Conservation (phyloP, 768 basidiomycete species). For the Rossbeevera mucosa region DNA sequence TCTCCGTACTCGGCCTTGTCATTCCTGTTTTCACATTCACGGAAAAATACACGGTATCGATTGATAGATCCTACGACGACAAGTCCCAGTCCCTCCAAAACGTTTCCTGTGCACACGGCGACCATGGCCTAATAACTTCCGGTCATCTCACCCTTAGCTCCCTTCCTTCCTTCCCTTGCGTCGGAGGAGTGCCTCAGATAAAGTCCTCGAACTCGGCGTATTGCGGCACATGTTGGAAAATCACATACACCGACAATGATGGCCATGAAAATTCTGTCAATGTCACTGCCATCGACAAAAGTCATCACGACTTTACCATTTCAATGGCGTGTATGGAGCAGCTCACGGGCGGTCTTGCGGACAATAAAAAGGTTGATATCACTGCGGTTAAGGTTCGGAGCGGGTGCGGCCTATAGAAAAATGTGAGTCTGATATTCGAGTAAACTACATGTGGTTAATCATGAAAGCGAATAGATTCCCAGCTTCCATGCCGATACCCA, state of each 20-base stretch:
- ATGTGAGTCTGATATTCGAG: background rate
- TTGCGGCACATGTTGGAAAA: constrained; percentile 59
- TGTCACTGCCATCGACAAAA: constrained; percentile 50
- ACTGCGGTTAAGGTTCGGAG: constrained; percentile 17
- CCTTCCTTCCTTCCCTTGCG: constrained; percentile 55
- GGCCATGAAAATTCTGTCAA: constrained; percentile 37
- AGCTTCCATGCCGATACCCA: background rate
- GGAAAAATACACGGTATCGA: constrained; percentile 22
- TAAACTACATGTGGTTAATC: background rate
- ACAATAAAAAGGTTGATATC: constrained; percentile 25
- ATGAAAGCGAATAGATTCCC: background rate
- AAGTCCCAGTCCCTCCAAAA: constrained; percentile 36
- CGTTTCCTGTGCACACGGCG: constrained; percentile 50
- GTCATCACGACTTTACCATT: constrained; percentile 32
- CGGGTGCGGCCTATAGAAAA: constrained; percentile 11
- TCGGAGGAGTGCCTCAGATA: constrained; percentile 53
- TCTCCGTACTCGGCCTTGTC: constrained; percentile 7
- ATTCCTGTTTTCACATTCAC: constrained; percentile 3
- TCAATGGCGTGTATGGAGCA: constrained; percentile 33
- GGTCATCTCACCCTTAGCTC: constrained; percentile 46
- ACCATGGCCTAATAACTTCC: constrained; percentile 43
- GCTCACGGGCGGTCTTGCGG: constrained; percentile 28
- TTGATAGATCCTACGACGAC: constrained; percentile 58
- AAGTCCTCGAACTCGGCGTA: constrained; percentile 45
- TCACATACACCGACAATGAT: constrained; percentile 39